Conservation (phyloP, 352 stramenopile genomes). For the Globisporangium middletonii region DNA sequence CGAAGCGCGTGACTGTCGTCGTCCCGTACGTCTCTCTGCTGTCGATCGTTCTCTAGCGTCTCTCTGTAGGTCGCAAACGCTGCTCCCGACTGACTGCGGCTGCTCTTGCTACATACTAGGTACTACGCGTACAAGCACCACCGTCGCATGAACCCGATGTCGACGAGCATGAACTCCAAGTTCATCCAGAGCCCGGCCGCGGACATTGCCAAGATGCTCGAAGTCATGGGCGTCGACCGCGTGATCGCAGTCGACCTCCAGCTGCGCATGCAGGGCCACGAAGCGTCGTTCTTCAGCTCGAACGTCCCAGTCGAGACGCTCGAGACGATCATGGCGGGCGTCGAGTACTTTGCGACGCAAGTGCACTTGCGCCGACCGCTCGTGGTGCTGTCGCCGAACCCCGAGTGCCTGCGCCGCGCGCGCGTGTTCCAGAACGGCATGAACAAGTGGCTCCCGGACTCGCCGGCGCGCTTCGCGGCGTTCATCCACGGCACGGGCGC, state of each 20-base stretch:
- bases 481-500: constrained; percentile 73
- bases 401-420: constrained; percentile 76
- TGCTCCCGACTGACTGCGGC: not conserved
- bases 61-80: no score
- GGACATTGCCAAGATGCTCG: constrained; percentile 90
- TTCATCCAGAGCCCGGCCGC: constrained; percentile 87
- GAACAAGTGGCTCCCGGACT: constrained; percentile 84
- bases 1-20: constrained; percentile 92
- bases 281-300: constrained; percentile 91
- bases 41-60: no score
- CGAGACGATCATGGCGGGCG: constrained; percentile 87
- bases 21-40: constrained; percentile 68
- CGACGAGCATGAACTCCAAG: constrained; percentile 89
- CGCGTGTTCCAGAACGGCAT: constrained; percentile 83
- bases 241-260: constrained; percentile 93
- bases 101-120: constrained; percentile 13
- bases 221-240: constrained; percentile 92
- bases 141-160: constrained; percentile 75
- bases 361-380: constrained; percentile 70
- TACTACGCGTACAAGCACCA: constrained; percentile 94
- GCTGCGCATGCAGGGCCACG: constrained; percentile 83
- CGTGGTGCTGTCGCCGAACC: constrained; percentile 88
- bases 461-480: constrained; percentile 71
- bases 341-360: constrained; percentile 90
- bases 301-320: constrained; percentile 89